Conservation (phyloP, 768 basidiomycete species). For the Chalciporus pseudorubinellus region DNA sequence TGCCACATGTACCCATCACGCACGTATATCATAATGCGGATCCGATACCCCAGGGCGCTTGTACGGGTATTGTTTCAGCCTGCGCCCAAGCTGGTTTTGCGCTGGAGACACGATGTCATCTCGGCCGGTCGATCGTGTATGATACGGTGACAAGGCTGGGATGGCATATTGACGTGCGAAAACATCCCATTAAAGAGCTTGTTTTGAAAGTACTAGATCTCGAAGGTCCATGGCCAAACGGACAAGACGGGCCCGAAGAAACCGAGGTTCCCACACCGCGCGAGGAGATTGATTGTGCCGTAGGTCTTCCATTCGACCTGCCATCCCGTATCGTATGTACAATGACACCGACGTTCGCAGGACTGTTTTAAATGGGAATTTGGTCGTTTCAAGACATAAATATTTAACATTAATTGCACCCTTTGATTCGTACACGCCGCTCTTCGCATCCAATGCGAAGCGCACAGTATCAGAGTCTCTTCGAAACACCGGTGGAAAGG, state of each 20-base stretch:
- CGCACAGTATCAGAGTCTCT: constrained; percentile 4
- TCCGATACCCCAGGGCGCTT: constrained; percentile 61
- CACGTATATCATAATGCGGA: constrained; percentile 72
- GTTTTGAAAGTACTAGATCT: constrained; percentile 53
- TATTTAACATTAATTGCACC: neutral
- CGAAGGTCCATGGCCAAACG: constrained; percentile 41
- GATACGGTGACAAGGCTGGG: constrained; percentile 63
- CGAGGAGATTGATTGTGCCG: constrained; percentile 65
- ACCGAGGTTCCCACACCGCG: constrained; percentile 55
- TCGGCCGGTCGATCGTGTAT: constrained; percentile 61
- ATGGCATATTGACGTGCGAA: constrained; percentile 58
- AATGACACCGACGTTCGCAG: constrained; percentile 34
- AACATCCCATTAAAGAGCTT: constrained; percentile 53
- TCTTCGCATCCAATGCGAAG: neutral
- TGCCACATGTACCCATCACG: constrained; percentile 29
- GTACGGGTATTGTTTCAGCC: constrained; percentile 47
- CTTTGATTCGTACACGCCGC: neutral
- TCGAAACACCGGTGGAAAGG: neutral
- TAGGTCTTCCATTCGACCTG: constrained; percentile 27
- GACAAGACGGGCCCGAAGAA: constrained; percentile 32
- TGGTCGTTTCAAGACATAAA: constrained; percentile 38
- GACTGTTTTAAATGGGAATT: constrained; percentile 83
- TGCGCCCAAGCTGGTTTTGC: constrained; percentile 70
- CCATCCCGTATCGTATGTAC: neutral
- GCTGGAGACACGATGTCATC: constrained; percentile 59